Evolutionary conservation across 2,329 filamentous ascomycete species (phyloP), one percentile per base, ranked within the genome.

Genomic region (Helotiales sp.): DNA sequence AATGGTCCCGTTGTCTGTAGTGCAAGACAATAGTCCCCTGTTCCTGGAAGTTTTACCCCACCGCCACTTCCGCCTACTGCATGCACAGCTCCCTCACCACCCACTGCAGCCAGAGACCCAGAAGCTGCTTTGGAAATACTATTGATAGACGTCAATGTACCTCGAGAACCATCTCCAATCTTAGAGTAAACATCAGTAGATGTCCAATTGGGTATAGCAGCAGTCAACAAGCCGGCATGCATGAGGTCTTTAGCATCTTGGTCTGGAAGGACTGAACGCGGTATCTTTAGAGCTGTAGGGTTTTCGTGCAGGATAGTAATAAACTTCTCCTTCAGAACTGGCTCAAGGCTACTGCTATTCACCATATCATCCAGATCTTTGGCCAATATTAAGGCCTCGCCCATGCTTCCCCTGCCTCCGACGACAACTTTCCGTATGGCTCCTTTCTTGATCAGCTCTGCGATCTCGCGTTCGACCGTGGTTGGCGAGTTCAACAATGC

Each of bases 51-150:
- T 52, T 65, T 59, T n/a, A 63, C 63, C 17, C 70, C 63, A 62
- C 66, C 72, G 34, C 68, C 71, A 51, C 58, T 66, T 10, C 88
- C 88, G 15, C 88, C 87, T 2, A 80, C 83, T 49, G 79, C 80
- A 67, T 88, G 82, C 5, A 90, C 75, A 2, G 84, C 87, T 19
- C 83, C 82, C n/a, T 77, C 74, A 4, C 88, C 88, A 1, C 89
- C 89, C 0, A 91, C 84, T 1, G 89, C 87, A 6, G 79, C 86
- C 1, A 88, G 67, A 2, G 85, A 86, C 13, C 89, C 89, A 0
- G 89, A 87, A 5, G 87, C 83, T 22, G 87, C 85, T 61, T 77
- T 79, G 2, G 85, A 83, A 22, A 89, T 83, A 25, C 78, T 80
- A 34, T 86, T 81, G 9, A 91, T 76, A 3, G 84, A 85, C 24